Evolutionary conservation across 2,329 filamentous ascomycete species (phyloP).

Genomic region (Aschersonia sp.): DNA sequence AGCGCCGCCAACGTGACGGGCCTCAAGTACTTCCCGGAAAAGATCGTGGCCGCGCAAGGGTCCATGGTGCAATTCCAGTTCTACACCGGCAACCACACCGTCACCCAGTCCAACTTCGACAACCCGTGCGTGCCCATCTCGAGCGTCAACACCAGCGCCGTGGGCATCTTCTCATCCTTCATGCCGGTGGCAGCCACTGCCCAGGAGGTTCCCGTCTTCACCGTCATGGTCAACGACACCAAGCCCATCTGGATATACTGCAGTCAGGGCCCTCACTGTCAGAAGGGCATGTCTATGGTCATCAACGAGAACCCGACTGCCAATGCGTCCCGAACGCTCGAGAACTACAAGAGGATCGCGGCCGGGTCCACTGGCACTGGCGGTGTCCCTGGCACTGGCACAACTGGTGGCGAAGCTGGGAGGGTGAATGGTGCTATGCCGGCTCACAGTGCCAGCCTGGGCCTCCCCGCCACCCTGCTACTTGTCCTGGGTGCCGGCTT

Average conservation of each 20-base stretch:
- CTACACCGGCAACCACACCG: slow-evolving; percentile 58
- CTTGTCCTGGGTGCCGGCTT: slow-evolving; percentile 27
- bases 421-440: slow-evolving; percentile 7
- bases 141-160: slow-evolving; percentile 32
- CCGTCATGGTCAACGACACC: slow-evolving; percentile 51
- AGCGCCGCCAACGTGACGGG: slow-evolving; percentile 29
- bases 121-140: slow-evolving; percentile 51
- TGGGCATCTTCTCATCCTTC: slow-evolving; percentile 55
- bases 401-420: not conserved
- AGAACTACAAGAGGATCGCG: slow-evolving; percentile 30
- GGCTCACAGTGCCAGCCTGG: slow-evolving; percentile 11
- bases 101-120: slow-evolving; percentile 65
- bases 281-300: slow-evolving; percentile 61
- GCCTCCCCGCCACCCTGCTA: slow-evolving; percentile 26
- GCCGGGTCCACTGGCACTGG: slow-evolving; percentile 10
- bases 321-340: slow-evolving; percentile 37
- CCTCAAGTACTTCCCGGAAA: slow-evolving; percentile 51
- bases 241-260: slow-evolving; percentile 72
- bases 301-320: slow-evolving; percentile 51
- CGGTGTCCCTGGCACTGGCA: slow-evolving; percentile 9
- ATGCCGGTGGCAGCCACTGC: slow-evolving; percentile 42
- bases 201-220: slow-evolving; percentile 49
- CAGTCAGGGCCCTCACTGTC: slow-evolving; percentile 59
- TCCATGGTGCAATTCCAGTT: slow-evolving; percentile 56
- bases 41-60: slow-evolving; percentile 47